Evolutionary conservation across 1,284 basidiomycete species (phyloP), one percentile per base, ranked within the genome.

Genomic region (Melampsora americana): DNA sequence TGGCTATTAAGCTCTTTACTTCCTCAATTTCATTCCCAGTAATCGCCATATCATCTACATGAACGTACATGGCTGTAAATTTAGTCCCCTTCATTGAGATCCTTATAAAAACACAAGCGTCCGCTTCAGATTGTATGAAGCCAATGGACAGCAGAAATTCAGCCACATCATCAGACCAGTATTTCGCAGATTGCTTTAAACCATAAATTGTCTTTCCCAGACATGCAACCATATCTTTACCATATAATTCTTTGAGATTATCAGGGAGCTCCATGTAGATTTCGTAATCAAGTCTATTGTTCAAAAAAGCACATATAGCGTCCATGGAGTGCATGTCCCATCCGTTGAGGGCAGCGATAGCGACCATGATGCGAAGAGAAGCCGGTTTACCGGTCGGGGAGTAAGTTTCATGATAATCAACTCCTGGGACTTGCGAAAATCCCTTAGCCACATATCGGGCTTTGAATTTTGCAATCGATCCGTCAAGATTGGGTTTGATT

Each of bases 361-460:
- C 44, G n/a, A n/a, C n/a, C n/a, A n/a, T n/a, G n/a, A n/a, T n/a
- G n/a, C n/a, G n/a, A n/a, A n/a, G n/a, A n/a, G 26, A 78, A 50
- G 20, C 28, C 42, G 77, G 78, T 16, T 26, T 20, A 69, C n/a
- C n/a, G n/a, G n/a, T n/a, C n/a, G n/a, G n/a, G n/a, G n/a, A n/a
- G n/a, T n/a, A n/a, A n/a, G n/a, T n/a, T n/a, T n/a, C n/a, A n/a
- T n/a, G n/a, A n/a, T n/a, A n/a, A n/a, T n/a, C n/a, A n/a, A n/a
- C n/a, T n/a, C n/a, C n/a, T n/a, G n/a, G n/a, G n/a, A n/a, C n/a
- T n/a, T n/a, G n/a, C n/a, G n/a, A n/a, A n/a, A 39, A 78, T 65
- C 77, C 77, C 30, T 72, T 66, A 48, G 76, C 77, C 30, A 78
- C 77, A 35, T 65, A 73, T 42, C 78, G 23, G 14, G 77, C 76